Evolutionary conservation across 192 early-diverging fungal species (phyloP), one percentile per base, ranked within the genome.

Genomic region (Entomortierella beljakovae): DNA sequence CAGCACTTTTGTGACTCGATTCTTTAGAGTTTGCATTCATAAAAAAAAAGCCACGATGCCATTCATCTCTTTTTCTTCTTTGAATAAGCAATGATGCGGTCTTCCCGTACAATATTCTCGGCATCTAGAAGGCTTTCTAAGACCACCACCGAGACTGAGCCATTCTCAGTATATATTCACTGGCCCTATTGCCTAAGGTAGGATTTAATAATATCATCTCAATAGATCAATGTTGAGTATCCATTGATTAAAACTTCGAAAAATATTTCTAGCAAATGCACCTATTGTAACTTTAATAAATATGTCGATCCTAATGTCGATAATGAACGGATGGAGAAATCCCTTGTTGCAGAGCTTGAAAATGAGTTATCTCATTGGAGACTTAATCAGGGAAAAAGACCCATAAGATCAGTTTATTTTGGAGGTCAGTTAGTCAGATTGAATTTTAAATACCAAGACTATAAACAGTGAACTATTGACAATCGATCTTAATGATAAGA

Each of bases 251-350:
- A 38, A 38, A 38, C 37, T 38, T 8, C 37, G 13, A 38, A 38
- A 40, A 9, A 40, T 13, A 40, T 40, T 40, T 4, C 28, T 46
- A 85, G 85, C 51, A 86, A 86, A 71, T 88, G 87, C 49, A 87
- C 84, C 1, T 88, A 88, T 25, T 88, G 87, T 55, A 87, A 87
- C 57, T 88, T 88, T 57, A 88, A 88, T 63, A 88, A 88, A 43
- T 88, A 88, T 49, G 68, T 86, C 9, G 81, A 86, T 29, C 83
- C 85, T 2, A 26, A 68, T 42, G 82, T 82, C 28, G 80, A 83
- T 16, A 57, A 87, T 66, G 68, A 85, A 16, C 46, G 85, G 37
- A 80, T 88, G 79, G 71, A 81, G 23, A 52, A 50, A 15, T 62
- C 82, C 10, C 67, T 87, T 32, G 54, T 66, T 22, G 69, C 26